A percentile compares a stretch with the other conserved stretches of the same genome.
These are phyloP conservation scores for Bolboschoenus planiculmis DNA, from an alignment of 176 grass and related monocot species.

Conservation along the genomic window DNA sequence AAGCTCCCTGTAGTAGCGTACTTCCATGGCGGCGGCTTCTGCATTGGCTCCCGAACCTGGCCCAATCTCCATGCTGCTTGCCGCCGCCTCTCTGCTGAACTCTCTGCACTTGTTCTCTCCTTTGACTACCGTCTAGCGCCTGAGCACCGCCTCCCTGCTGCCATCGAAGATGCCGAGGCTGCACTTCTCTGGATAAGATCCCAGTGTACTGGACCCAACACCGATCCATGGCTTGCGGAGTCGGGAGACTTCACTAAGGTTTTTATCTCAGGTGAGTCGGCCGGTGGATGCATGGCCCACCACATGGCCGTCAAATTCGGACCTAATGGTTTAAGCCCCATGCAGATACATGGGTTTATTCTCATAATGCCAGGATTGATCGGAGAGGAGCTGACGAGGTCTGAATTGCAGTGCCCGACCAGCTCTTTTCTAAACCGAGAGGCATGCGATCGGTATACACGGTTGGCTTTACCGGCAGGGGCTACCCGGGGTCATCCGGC, in stretches of 20 bases:
- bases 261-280: constrained; percentile 32
- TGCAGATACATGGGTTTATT: constrained; percentile 35
- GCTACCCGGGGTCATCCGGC: constrained; percentile 26
- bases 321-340: constrained; percentile 15
- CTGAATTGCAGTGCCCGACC: constrained; percentile 27
- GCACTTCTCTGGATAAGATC: constrained; percentile 42
- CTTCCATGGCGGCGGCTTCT: constrained; percentile 52
- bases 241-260: constrained; percentile 23
- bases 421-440: constrained; percentile 30
- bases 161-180: constrained; percentile 29
- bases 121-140: constrained; percentile 63
- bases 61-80: constrained; percentile 34
- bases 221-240: constrained; percentile 29
- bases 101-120: constrained; percentile 36
- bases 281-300: constrained; percentile 40
- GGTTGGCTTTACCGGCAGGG: constrained; percentile 30
- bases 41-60: constrained; percentile 37
- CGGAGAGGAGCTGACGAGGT: constrained; percentile 16
- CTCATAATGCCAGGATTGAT: constrained; percentile 39
- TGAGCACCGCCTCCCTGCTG: constrained; percentile 54
- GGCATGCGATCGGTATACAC: not conserved
- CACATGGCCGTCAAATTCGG: constrained; percentile 37
- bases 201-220: not conserved
- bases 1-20: constrained; percentile 26
- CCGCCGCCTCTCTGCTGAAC: constrained; percentile 39